Evolutionary conservation across 108 stramenopile genomes (phyloP).

Genomic region (Ochromonas danica): DNA sequence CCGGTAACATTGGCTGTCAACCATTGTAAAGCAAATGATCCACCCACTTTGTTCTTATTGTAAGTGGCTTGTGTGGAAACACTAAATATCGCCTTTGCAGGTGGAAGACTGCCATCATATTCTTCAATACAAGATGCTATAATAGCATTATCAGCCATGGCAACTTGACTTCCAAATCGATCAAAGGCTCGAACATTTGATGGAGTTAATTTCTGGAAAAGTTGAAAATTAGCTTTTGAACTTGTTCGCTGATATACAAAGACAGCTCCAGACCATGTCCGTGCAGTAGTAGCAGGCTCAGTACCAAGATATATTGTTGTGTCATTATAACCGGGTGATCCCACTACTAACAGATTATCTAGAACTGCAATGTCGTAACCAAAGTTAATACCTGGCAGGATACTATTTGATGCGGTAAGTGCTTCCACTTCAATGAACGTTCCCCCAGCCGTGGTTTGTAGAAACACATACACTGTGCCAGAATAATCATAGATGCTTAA

Average conservation of each 20-base stretch:
- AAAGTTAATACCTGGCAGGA: not conserved
- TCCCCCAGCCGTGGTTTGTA: slow-evolving; percentile 40
- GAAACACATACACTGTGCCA: slow-evolving; percentile 47
- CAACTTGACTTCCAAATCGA: not conserved
- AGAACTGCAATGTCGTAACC: not conserved
- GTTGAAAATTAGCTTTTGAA: not conserved
- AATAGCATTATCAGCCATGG: not conserved
- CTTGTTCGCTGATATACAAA: not conserved
- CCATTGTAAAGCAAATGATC: slow-evolving; percentile 1
- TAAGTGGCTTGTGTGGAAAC: not conserved
- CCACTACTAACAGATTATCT: slow-evolving; percentile 47
- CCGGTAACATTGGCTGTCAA: not conserved
- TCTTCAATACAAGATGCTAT: not conserved
- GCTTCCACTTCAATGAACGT: not conserved
- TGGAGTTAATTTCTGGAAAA: slow-evolving; percentile 7
- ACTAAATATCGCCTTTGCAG: not conserved
- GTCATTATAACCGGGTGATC: slow-evolving; percentile 43
- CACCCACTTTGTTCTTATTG: not conserved
- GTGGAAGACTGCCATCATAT: not conserved
- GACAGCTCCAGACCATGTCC: not conserved
- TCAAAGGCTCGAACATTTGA: slow-evolving; percentile 7
- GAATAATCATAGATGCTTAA: slow-evolving; percentile 3
- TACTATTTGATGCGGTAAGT: not conserved
- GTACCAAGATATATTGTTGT: slow-evolving; percentile 8
- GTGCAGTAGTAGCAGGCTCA: not conserved